phyloP scores from a whole-genome alignment of 148 eudicot genomes.

The Heliosperma pusillum region DNA sequence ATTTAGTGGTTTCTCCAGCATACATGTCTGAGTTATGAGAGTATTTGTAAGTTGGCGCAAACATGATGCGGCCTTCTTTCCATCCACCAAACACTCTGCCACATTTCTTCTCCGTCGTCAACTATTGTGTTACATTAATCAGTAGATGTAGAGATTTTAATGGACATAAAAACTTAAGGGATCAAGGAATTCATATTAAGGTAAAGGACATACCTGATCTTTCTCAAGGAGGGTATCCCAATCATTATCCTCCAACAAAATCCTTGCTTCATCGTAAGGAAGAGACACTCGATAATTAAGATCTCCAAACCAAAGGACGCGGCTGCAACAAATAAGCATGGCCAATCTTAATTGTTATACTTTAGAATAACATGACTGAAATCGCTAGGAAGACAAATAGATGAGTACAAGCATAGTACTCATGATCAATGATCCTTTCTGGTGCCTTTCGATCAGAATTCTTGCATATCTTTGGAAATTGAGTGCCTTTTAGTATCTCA shows the following conservation, averaged over 20 bases:
- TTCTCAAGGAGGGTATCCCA: constrained; percentile 70
- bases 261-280: constrained; percentile 74
- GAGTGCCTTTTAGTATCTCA: constrained; percentile 72
- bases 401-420: constrained; percentile 58
- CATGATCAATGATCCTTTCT: constrained; percentile 74
- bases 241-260: constrained; percentile 53
- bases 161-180: too few species aligned
- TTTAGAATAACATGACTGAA: not conserved
- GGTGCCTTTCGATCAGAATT: constrained; percentile 42
- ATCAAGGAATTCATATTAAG: too few species aligned
- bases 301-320: constrained; percentile 85
- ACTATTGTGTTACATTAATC: constrained; percentile 26
- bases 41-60: constrained; percentile 88
- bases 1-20: constrained; percentile 64
- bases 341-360: not conserved
- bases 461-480: constrained; percentile 65
- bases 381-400: constrained; percentile 22
- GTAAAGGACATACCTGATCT: constrained; percentile 62
- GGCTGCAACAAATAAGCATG: constrained; percentile 39
- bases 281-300: constrained; percentile 73
- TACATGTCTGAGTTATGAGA: constrained; percentile 74
- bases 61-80: constrained; percentile 61
- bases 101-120: constrained; percentile 51
- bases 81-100: constrained; percentile 72
- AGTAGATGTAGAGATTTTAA: too few species aligned